Evolutionary conservation across 257 asterid species (phyloP).

Genomic region (Fraxinus excelsior): DNA sequence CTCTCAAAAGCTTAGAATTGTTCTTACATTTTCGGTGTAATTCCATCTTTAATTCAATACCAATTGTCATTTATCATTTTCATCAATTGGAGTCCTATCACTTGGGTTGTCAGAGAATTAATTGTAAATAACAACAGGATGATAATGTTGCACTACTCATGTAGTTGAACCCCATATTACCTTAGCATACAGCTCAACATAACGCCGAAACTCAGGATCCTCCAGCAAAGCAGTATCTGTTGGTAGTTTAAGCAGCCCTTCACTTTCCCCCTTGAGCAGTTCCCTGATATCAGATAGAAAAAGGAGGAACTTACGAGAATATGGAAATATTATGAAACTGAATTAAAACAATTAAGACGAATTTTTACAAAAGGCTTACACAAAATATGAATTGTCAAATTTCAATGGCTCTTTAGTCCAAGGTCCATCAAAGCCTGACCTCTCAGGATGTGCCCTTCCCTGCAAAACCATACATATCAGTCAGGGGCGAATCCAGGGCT

Average conservation of each 20-base stretch:
- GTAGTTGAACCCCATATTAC: slow-evolving; percentile 35
- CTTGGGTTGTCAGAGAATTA: slow-evolving; percentile 6
- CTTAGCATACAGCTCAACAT: slow-evolving; percentile 93
- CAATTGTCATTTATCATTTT: too few species aligned
- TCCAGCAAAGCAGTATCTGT: slow-evolving; percentile 79
- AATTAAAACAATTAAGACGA: not conserved
- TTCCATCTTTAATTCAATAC: too few species aligned
- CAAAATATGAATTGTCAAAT: slow-evolving; percentile 90
- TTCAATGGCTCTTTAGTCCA: slow-evolving; percentile 92
- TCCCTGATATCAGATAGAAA: slow-evolving; percentile 57
- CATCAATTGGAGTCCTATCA: too few species aligned
- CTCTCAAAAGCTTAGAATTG: too few species aligned
- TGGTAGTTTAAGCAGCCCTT: slow-evolving; percentile 85
- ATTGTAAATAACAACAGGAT: not conserved
- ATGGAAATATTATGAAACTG: not conserved
- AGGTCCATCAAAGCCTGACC: slow-evolving; percentile 95
- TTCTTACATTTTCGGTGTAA: too few species aligned
- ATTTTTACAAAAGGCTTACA: slow-evolving; percentile 45
- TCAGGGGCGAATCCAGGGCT: too few species aligned
- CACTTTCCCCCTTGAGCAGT: slow-evolving; percentile 82
- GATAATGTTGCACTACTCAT: not conserved
- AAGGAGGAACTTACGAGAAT: slow-evolving; percentile 21
- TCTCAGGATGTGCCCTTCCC: slow-evolving; percentile 99
- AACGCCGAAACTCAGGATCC: slow-evolving; percentile 71
- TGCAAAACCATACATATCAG: slow-evolving; percentile 17